Percentiles rank a stretch among this genome's conserved stretches.
phyloP scores from a whole-genome alignment of 441 rosid species.

The Gossypium trilobum region DNA sequence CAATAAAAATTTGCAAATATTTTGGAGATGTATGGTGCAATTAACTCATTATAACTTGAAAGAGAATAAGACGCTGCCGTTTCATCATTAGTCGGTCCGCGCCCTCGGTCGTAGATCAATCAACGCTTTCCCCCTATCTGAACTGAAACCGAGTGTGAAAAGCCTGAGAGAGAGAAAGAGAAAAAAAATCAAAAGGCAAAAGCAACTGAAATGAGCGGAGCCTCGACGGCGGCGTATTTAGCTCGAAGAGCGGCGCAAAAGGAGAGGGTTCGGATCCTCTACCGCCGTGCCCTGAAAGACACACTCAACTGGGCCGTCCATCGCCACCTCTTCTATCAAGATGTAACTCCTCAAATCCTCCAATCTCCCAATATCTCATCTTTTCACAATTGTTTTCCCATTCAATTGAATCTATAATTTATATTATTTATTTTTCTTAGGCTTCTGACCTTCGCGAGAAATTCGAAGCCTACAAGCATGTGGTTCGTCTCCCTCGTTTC shows the following conservation, averaged over 20 bases:
- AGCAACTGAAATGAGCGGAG: conserved; percentile 57
- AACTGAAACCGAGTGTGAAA: background rate
- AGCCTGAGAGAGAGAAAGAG: conserved; percentile 6
- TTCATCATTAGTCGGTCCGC: background rate
- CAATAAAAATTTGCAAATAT: too few relatives aligned
- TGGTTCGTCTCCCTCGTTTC: conserved; percentile 41
- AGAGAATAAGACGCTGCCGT: background rate
- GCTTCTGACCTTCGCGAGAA: conserved; percentile 70
- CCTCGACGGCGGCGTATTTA: conserved; percentile 54
- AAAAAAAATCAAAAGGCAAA: conserved; percentile 22
- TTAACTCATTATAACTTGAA: background rate
- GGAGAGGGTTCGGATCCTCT: conserved; percentile 83
- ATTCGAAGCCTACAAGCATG: conserved; percentile 63
- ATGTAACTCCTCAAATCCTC: conserved; percentile 33
- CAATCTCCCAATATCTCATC: background rate
- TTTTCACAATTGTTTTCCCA: background rate
- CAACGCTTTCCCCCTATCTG: background rate
- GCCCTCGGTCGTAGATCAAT: background rate
- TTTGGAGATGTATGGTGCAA: too few relatives aligned
- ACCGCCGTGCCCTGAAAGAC: conserved; percentile 86
- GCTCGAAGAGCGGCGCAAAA: conserved; percentile 82
- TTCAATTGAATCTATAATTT: background rate
- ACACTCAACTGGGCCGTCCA: conserved; percentile 95
- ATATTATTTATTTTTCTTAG: conserved; percentile 21
- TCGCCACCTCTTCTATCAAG: conserved; percentile 80